Evolutionary conservation across 768 basidiomycete genomes (phyloP), one percentile per base, ranked within the genome.

Genomic region (Kwoniella botswanensis): DNA sequence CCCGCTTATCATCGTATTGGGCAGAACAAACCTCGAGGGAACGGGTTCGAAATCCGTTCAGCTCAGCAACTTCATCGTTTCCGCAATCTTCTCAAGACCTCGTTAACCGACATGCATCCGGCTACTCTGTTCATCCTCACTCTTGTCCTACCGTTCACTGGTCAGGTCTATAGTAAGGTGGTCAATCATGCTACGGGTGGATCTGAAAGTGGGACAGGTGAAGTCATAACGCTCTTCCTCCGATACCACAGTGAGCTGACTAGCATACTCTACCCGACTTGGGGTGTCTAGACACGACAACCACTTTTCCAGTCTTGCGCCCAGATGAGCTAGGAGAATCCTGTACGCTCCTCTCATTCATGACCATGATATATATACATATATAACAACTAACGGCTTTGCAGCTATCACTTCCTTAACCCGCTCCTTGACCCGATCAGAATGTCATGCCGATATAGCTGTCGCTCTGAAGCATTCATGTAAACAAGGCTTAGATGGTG

Each of bases 381-480:
- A 17, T 5, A 58, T 35, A 13, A 41, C 1, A 13, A 22, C 57
- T 24, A 17, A 35, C 1, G 35, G 35, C 35, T 57, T 55, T 26
- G 9, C 18, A 67, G 66, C 58, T 17, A 11, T 67, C n/a, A 52
- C 50, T 4, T 44, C 66, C 35, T 46, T 67, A 24, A 50, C 57
- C 50, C 71, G 63, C 12, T 52, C 55, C 53, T 54, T 73, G 1
- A 43, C 58, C 11, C 56, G 63, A 15, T 70, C 71, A 5, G 70
- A 70, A 41, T 76, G 75, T 55, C 76, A 76, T 56, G 67, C 76
- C 18, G 22, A 54, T 41, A 69, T 74, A 22, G 70, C 72, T 18
- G 52, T 44, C 7, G 35, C 35, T 18, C 64, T 65, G 58, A 54
- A 42, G 15, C 42, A 60, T 21, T 43, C 24, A n/a, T 76, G 53